Evolutionary conservation across 805 yeast genomes (phyloP).

Genomic region (Ogataea wickerhamii): DNA sequence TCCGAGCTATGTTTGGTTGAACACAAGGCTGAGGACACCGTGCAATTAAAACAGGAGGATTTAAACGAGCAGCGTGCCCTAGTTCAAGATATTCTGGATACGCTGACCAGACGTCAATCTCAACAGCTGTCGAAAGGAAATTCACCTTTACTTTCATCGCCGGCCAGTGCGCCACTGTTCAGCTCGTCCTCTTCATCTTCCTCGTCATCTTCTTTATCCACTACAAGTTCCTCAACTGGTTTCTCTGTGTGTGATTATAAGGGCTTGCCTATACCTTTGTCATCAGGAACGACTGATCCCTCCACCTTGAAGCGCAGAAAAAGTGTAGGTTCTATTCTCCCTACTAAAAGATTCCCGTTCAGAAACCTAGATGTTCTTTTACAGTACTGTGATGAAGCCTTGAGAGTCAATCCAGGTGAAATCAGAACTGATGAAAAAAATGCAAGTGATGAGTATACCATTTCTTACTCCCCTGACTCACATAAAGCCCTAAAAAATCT

Average conservation of each 20-base stretch:
- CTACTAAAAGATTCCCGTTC: constrained; percentile 52
- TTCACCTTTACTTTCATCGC: constrained; percentile 20
- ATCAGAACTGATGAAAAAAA: constrained; percentile 30
- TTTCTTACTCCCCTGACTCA: constrained; percentile 56
- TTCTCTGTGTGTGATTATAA: constrained; percentile 47
- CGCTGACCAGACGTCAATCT: constrained; percentile 28
- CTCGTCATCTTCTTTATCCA: constrained; percentile 24
- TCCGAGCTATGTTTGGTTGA: constrained; percentile 83
- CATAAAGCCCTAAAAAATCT: constrained; percentile 50
- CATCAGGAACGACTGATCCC: constrained; percentile 19
- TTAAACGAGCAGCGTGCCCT: constrained; percentile 65
- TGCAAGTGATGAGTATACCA: constrained; percentile 25
- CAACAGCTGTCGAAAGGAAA: constrained; percentile 12
- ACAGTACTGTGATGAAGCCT: constrained; percentile 72
- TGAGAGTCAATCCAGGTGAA: constrained; percentile 71
- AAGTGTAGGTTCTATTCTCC: constrained; percentile 41
- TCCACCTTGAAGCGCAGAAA: constrained; percentile 31
- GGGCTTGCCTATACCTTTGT: constrained; percentile 44
- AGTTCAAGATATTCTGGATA: constrained; percentile 42
- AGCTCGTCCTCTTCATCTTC: constrained; percentile 27
- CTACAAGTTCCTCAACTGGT: constrained; percentile 16
- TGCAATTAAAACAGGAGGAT: constrained; percentile 71
- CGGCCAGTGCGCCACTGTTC: constrained; percentile 9
- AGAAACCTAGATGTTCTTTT: constrained; percentile 54
- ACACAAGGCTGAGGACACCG: constrained; percentile 74